These are phyloP conservation scores for Gilbertella persicaria DNA, from an alignment of 371 early-diverging fungal genomes.

Conservation along the genomic window DNA sequence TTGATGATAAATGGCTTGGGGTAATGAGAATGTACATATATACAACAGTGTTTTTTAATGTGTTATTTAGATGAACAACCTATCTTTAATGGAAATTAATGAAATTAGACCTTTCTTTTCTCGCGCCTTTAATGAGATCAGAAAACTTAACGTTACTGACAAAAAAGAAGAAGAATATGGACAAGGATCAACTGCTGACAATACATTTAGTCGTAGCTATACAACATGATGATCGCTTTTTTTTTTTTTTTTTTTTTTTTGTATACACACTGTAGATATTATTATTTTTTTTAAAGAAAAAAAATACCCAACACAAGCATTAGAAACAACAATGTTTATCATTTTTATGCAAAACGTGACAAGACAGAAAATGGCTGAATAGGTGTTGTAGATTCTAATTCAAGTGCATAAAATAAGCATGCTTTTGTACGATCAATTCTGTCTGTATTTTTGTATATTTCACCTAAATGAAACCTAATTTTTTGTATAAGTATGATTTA, in stretches of 20 bases:
- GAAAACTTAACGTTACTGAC: slow-evolving; percentile 40
- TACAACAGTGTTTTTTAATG: neutral
- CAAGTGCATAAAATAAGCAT: slow-evolving; percentile 74
- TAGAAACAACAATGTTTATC: neutral
- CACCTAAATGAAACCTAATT: slow-evolving; percentile 58
- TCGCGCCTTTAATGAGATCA: slow-evolving; percentile 72
- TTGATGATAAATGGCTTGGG: slow-evolving; percentile 72
- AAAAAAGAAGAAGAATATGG: neutral
- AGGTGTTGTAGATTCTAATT: slow-evolving; percentile 68
- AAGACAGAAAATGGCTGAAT: slow-evolving; percentile 63
- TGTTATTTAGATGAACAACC: slow-evolving; percentile 67
- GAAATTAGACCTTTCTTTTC: slow-evolving; percentile 87
- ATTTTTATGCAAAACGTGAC: slow-evolving; percentile 36
- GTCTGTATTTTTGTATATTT: slow-evolving; percentile 55
- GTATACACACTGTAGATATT: slow-evolving; percentile 1
- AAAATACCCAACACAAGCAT: neutral
- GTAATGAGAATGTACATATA: no score
- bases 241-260: neutral
- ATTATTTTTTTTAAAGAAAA: neutral
- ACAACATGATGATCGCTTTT: neutral
- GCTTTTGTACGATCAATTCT: slow-evolving; percentile 65
- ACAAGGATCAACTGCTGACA: neutral
- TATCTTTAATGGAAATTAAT: slow-evolving; percentile 86
- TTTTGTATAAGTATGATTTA: neutral
- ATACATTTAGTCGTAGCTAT: neutral